These are phyloP conservation scores for Heterobasidion parviporum DNA, from an alignment of 1,284 basidiomycete genomes.

Conservation along the genomic window DNA sequence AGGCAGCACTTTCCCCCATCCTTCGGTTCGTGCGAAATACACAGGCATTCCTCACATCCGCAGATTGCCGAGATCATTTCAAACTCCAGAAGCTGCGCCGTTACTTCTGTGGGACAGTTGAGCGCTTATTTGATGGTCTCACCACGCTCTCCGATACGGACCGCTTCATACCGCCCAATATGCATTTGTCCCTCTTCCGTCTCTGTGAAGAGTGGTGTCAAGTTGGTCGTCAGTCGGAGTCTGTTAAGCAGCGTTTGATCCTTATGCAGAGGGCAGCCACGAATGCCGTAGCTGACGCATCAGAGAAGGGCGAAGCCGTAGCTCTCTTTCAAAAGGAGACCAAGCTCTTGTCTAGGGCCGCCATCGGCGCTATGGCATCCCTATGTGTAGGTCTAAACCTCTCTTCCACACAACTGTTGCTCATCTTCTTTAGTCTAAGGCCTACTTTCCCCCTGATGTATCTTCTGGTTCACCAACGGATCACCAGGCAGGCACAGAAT, in stretches of 20 bases:
- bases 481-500: conserved; percentile 32
- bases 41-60: conserved; percentile 65
- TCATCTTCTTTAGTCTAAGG: conserved; percentile 47
- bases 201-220: conserved; percentile 94
- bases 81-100: conserved; percentile 78
- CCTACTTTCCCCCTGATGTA: conserved; percentile 58
- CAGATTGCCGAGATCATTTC: conserved; percentile 70
- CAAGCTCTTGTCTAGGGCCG: conserved; percentile 65
- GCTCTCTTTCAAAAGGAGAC: conserved; percentile 73
- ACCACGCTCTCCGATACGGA: conserved; percentile 69
- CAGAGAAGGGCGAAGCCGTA: conserved; percentile 42
- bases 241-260: conserved; percentile 65
- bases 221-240: conserved; percentile 70
- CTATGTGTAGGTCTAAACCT: conserved; percentile 59
- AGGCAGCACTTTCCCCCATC: conserved; percentile 70
- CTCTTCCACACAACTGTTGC: conserved; percentile 2
- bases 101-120: conserved; percentile 86
- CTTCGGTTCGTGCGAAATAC: conserved; percentile 84
- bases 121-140: conserved; percentile 77
- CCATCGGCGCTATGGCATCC: conserved; percentile 78
- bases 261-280: conserved; percentile 70
- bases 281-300: conserved; percentile 37
- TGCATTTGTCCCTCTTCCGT: conserved; percentile 76
- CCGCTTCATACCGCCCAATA: conserved; percentile 68
- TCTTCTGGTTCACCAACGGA: conserved; percentile 58